Base-by-base conservation (phyloP, 345 rosid species). In the Xanthoceras sorbifolium region DNA sequence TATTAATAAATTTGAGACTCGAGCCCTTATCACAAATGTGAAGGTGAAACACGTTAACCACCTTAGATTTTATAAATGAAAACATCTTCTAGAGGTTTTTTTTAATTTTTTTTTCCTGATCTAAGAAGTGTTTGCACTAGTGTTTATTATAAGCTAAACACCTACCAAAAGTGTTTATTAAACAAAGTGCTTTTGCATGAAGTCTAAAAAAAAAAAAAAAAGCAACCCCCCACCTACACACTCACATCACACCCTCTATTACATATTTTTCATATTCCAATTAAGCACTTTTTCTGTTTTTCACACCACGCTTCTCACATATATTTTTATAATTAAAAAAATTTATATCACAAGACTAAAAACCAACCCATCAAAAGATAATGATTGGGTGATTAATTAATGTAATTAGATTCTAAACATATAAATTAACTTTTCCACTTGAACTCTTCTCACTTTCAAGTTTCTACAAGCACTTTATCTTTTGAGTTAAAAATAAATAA, bases 381-480 rank as follows among this genome's bases (percentile, higher is more conserved):
- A 67, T 54, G 65, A 66, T 75, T 55, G 66, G 8, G 12, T 5
- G 71, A 52, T 28, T 52, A 65, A 64, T 32, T 64, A 20, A 36
- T 65, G 20, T 25, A 54, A 54, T 20, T 57, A 57, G 22, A 50
- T 50, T 50, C 57, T 50, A 50, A 50, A 50, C 57, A 50, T 17
- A 17, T 18, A 50, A 50, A 50, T 38, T 6, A 38, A 54, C 18
- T n/a, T 50, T 50, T 50, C 57, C 57, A 17, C n/a, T 50, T 14
- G n/a, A 52, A 23, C 40, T 23, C 57, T n/a, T n/a, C n/a, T 8
- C 66, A 36, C 67, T 67, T 76, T 55, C 54, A 54, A 55, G 36
- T 34, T 52, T 38, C 61, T 40, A 67, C 26, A 9, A 23, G 9
- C 22, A 23, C 78, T 75, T 65, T 66, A 36, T 67, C 72, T 76